Evolutionary conservation across 352 stramenopile species (phyloP).

Genomic region (Pythium rhizo-oryzae): DNA sequence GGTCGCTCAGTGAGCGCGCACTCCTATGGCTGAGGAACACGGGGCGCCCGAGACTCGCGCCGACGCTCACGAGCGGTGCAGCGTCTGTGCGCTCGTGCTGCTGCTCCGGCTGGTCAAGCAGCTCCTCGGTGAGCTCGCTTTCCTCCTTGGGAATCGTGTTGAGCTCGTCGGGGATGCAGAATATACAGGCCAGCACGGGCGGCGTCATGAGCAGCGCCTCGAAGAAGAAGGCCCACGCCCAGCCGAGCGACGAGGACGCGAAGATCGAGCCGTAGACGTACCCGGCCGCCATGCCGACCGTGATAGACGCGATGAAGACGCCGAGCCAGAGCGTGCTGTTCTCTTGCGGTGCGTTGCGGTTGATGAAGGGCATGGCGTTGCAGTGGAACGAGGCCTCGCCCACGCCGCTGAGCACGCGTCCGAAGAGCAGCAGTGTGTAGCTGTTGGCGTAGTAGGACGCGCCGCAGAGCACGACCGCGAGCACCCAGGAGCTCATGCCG

Average conservation of each 20-base stretch:
- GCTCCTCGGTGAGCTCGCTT: slow-evolving; percentile 5
- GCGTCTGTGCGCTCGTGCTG: slow-evolving; percentile 14
- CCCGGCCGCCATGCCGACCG: slow-evolving; percentile 22
- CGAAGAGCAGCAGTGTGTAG: slow-evolving; percentile 91
- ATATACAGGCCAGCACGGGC: slow-evolving; percentile 69
- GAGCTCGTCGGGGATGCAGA: slow-evolving; percentile 57
- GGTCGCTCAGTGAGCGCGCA: not conserved
- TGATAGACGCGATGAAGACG: slow-evolving; percentile 93
- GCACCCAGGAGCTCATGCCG: slow-evolving; percentile 89
- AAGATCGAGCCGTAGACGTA: slow-evolving; percentile 90
- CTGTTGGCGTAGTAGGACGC: slow-evolving; percentile 70
- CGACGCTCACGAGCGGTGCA: slow-evolving; percentile 6
- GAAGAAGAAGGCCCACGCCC: slow-evolving; percentile 86
- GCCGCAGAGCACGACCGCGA: slow-evolving; percentile 87
- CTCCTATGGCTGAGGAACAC: slow-evolving; percentile 11
- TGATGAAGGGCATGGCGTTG: slow-evolving; percentile 93
- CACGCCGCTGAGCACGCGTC: slow-evolving; percentile 86
- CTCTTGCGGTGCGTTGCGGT: slow-evolving; percentile 73
- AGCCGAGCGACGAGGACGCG: slow-evolving; percentile 60
- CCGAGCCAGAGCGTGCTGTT: slow-evolving; percentile 89
- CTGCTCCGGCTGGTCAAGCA: not conserved
- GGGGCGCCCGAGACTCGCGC: not conserved
- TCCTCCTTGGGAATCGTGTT: slow-evolving; percentile 29
- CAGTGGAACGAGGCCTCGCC: slow-evolving; percentile 93
- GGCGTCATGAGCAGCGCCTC: slow-evolving; percentile 85